Base-by-base conservation (phyloP, 1,284 basidiomycete species). In the Apiotrichum gracile region DNA sequence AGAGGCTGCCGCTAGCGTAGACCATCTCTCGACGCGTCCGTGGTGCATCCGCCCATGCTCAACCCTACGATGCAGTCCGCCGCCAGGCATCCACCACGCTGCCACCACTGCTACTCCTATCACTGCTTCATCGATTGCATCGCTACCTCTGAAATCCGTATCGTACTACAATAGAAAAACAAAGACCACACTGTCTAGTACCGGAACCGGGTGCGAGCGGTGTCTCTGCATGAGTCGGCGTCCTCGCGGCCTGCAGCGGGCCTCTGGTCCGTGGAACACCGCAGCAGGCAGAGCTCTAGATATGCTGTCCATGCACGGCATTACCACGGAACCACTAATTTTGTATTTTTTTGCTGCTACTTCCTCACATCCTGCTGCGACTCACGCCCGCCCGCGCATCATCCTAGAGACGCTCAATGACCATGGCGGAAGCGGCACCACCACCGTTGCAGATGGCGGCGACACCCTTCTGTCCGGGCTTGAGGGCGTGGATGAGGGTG, bases 391-490 rank as follows among this genome's bases (percentile, higher is more conserved):
- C 35, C 46, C 34, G 46, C 46, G 22, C 46, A 22, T 37, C 46
- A 47, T 47, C 46, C 27, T 58, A 93, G 68, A 94, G 71, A 69
- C 84, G 88, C 78, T 94, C 90, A 61, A 96, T 82, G 61, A 96
- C 81, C 65, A 96, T 81, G 41, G 92, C 89, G 51, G 90, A 91
- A 51, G 91, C 89, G 57, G 90, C 92, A 68, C 91, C 91, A 71
- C 91, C 91, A 62, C 93, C 93, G 74, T 98, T 98, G 83, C 96
- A 99, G 66, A 99, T 88, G 76, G 88, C 93, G 29, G 94, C 96
- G 53, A 90, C 90, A 67, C 96, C 96, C 70, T 94, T 97, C 79
- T 99, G 82, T 47, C 96, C 96, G n/a, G 85, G 77, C 80, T 97
- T 87, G 62, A 98, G 82, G 13, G 87, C 84, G 73, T 98, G 94